These are phyloP conservation scores for Saccharomycopsis synnaedendra DNA, from an alignment of 805 yeast genomes.

Conservation along the genomic window DNA sequence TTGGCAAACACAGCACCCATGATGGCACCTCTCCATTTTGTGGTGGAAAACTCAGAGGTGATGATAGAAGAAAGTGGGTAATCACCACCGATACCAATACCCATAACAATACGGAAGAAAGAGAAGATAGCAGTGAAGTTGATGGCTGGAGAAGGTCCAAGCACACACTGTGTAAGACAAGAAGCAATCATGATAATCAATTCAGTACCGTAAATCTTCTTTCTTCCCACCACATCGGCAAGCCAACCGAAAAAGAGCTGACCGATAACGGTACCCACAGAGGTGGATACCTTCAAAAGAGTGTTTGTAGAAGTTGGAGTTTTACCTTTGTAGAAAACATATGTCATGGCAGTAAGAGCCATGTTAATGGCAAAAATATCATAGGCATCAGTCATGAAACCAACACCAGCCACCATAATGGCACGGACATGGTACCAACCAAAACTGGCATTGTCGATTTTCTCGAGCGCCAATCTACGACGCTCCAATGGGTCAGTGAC, in stretches of 20 bases:
- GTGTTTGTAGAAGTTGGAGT: conserved; percentile 68
- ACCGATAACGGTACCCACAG: conserved; percentile 90
- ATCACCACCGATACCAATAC: conserved; percentile 97
- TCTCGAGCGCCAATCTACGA: conserved; percentile 75
- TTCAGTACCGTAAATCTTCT: conserved; percentile 78
- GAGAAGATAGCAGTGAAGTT: conserved; percentile 63
- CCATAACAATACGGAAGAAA: conserved; percentile 77
- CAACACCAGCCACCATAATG: conserved; percentile 75
- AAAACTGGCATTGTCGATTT: conserved; percentile 67
- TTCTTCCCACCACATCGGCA: conserved; percentile 80
- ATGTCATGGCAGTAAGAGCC: conserved; percentile 67
- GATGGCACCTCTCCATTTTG: conserved; percentile 96
- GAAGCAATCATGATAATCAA: conserved; percentile 76
- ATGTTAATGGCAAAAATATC: conserved; percentile 86
- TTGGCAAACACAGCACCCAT: conserved; percentile 95
- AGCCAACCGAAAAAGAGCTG: conserved; percentile 75
- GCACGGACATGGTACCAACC: conserved; percentile 80
- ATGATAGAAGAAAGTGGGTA: conserved; percentile 90
- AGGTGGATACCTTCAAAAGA: conserved; percentile 75
- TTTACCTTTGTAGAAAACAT: conserved; percentile 56
- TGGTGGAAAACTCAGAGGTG: conserved; percentile 84
- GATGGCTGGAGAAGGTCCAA: conserved; percentile 64
- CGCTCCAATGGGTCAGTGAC: conserved; percentile 79
- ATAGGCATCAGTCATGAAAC: conserved; percentile 87
- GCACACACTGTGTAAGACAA: conserved; percentile 63